Percentiles rank a stretch among this genome's conserved stretches.
These are phyloP conservation scores for Eucalyptus brandiana DNA, from an alignment of 345 rosid species.

Conservation along the genomic window DNA sequence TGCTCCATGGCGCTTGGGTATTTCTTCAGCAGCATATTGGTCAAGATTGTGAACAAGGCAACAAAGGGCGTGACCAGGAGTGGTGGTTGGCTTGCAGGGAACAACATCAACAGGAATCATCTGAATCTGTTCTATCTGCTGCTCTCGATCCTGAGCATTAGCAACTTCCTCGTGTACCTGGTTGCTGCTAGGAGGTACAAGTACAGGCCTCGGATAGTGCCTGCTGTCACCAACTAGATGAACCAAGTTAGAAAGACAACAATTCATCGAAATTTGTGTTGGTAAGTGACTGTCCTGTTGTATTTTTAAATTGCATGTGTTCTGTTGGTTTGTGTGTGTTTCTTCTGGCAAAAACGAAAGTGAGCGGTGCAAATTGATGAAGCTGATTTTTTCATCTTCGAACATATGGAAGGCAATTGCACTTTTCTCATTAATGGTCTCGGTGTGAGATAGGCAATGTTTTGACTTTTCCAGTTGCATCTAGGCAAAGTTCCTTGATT, in stretches of 20 bases:
- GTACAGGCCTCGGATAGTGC: slow-evolving; percentile 11
- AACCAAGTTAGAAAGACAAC: background rate
- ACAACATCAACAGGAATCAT: slow-evolving; percentile 45
- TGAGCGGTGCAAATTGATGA: background rate
- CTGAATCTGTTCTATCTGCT: slow-evolving; percentile 39
- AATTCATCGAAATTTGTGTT: background rate
- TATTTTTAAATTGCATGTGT: background rate
- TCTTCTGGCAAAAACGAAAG: background rate
- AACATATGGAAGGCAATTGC: background rate
- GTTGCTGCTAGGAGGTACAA: slow-evolving; percentile 23
- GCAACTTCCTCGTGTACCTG: slow-evolving; percentile 38
- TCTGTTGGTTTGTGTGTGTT: background rate
- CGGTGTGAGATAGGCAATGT: background rate
- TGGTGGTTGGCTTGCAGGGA: slow-evolving; percentile 57
- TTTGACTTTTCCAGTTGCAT: background rate
- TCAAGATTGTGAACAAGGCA: slow-evolving; percentile 25
- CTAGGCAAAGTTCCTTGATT: background rate
- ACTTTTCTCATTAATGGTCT: background rate
- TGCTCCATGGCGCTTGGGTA: slow-evolving; percentile 52
- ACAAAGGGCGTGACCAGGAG: background rate
- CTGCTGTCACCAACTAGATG: background rate
- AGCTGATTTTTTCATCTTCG: background rate
- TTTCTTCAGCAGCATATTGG: slow-evolving; percentile 51
- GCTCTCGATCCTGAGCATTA: slow-evolving; percentile 26
- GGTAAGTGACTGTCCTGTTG: background rate